Conservation (phyloP, 1,139 yeast genomes). For the Trichomonascaceae sp. region DNA sequence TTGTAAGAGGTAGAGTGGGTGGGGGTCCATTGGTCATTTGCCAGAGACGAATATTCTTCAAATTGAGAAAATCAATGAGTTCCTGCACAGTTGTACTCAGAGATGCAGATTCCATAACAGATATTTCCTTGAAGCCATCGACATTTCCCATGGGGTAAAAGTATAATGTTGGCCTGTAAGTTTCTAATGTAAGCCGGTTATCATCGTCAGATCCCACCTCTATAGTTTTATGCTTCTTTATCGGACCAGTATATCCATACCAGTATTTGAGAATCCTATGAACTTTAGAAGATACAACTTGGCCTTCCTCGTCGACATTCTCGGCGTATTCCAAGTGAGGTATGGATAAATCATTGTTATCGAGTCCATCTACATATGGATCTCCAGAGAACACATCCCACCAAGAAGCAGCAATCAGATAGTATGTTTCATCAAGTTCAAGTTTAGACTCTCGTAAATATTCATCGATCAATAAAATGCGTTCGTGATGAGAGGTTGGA, state of each 20-base stretch:
- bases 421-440: constrained; percentile 6
- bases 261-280: constrained; percentile 12
- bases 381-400: constrained; percentile 8
- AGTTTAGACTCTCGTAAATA: constrained; percentile 1
- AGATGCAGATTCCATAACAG: constrained; percentile 5
- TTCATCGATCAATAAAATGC: constrained; percentile 5
- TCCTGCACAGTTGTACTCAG: constrained; percentile 1
- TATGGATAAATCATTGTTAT: neutral
- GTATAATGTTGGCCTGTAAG: constrained; percentile 8
- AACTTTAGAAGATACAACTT: constrained; percentile 6
- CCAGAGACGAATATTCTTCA: constrained; percentile 7
- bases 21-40: constrained; percentile 8
- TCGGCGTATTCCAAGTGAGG: constrained; percentile 7
- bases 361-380: neutral
- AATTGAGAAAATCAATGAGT: neutral
- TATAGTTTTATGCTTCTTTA: constrained; percentile 7
- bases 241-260: constrained; percentile 13
- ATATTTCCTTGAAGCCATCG: constrained; percentile 3
- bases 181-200: constrained; percentile 8
- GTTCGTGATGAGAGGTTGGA: constrained; percentile 4
- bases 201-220: constrained; percentile 9
- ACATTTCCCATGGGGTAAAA: constrained; percentile 13
- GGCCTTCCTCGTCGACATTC: constrained; percentile 9
- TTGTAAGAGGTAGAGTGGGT: constrained; percentile 4
- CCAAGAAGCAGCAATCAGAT: constrained; percentile 8